Conservation (phyloP, 768 basidiomycete species). For the Porpolomopsis calyptriformis region DNA sequence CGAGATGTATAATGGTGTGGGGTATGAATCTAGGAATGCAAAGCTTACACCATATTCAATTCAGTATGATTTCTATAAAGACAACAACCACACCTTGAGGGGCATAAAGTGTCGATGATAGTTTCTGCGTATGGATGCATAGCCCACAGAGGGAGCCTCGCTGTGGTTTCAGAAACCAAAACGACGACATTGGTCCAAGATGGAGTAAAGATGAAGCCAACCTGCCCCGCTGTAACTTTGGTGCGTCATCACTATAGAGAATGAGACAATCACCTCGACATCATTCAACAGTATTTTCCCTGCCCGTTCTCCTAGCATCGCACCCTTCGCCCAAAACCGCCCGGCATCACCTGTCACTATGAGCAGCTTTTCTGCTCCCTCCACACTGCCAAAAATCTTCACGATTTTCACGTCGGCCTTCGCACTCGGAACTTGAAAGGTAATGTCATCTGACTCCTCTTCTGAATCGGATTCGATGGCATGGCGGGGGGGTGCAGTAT, state of each 20-base stretch:
- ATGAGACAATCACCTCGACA: constrained; percentile 23
- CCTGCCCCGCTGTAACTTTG: constrained; percentile 25
- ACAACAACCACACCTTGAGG: constrained; percentile 30
- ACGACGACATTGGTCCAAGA: constrained; percentile 36
- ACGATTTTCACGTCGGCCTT: constrained; percentile 20
- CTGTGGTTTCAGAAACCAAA: constrained; percentile 42
- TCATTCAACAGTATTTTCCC: constrained; percentile 37
- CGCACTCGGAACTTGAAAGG: constrained; percentile 21
- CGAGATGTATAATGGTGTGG: constrained; percentile 38
- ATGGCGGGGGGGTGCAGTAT: constrained; percentile 47
- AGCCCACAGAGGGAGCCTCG: constrained; percentile 37
- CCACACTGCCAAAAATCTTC: constrained; percentile 29
- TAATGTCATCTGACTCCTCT: constrained; percentile 41
- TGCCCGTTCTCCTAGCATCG: constrained; percentile 39
- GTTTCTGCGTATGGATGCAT: constrained; percentile 39
- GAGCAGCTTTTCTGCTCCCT: constrained; percentile 24
- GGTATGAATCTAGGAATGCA: constrained; percentile 43
- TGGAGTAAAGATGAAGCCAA: constrained; percentile 41
- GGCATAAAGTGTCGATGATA: constrained; percentile 34
- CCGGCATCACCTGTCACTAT: constrained; percentile 39
- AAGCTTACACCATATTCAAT: constrained; percentile 23
- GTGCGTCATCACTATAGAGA: neutral
- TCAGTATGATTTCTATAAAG: neutral
- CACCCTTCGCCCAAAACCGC: constrained; percentile 40
- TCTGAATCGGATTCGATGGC: constrained; percentile 62